Conservation (phyloP, 148 eudicot species). For the Selenicereus undatus region DNA sequence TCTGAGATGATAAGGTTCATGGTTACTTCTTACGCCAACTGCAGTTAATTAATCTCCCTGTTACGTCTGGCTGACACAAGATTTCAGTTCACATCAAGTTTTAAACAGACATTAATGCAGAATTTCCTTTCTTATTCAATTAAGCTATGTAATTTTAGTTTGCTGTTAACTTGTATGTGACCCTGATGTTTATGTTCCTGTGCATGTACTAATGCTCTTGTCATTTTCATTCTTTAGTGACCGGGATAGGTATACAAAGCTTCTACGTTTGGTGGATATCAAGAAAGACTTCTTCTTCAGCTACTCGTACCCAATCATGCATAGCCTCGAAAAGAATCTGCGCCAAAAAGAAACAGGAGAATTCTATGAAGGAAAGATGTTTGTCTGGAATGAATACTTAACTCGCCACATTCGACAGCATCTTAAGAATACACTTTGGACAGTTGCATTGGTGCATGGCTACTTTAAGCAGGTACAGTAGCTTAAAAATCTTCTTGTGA, state of each 20-base stretch:
- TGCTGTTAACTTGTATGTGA: not conserved
- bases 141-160: not conserved
- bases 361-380: slow-evolving; percentile 53
- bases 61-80: no score
- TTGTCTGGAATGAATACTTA: slow-evolving; percentile 89
- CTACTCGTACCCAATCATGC: slow-evolving; percentile 83
- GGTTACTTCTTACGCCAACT: no score
- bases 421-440: slow-evolving; percentile 73
- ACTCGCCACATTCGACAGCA: slow-evolving; percentile 62
- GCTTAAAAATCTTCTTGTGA: not conserved
- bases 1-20: no score
- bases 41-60: no score
- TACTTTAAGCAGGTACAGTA: slow-evolving; percentile 79
- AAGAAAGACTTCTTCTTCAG: slow-evolving; percentile 87
- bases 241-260: slow-evolving; percentile 73
- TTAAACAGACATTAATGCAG: no score
- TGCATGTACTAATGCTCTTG: slow-evolving; percentile 26
- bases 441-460: slow-evolving; percentile 87
- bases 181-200: slow-evolving; percentile 7
- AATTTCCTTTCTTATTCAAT: not conserved
- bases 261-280: slow-evolving; percentile 66
- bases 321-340: slow-evolving; percentile 69
- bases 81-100: no score
- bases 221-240: slow-evolving; percentile 21
- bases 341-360: slow-evolving; percentile 40